Base-by-base conservation (phyloP, 2,329 filamentous ascomycete species). In the Tolypocladium pustulatum region DNA sequence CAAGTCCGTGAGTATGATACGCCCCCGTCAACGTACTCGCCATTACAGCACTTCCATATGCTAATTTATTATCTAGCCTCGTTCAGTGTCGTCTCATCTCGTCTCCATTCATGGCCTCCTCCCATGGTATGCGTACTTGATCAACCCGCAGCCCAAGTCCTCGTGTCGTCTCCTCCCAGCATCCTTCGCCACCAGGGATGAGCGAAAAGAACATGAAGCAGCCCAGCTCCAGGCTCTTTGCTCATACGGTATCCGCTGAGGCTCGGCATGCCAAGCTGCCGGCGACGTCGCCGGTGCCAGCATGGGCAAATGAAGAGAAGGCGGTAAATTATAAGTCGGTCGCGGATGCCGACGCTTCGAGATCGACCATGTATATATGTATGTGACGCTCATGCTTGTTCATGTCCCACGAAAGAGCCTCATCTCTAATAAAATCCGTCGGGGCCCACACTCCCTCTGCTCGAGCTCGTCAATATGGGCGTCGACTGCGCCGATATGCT, bases 401-500 rank as follows among this genome's bases (percentile, higher is more conserved):
- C 32, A 27, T 34, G 30, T 34, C 20, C 49, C 1, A 9, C 20
- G 17, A 34, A n/a, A n/a, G 27, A 12, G 49, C 15, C 22, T 20
- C 43, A 4, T 3, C 58, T 15, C 51, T 58, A 62, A n/a, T 60
- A 61, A 36, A 55, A 61, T 17, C 70, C 70, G 27, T 73, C 72
- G 15, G 51, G 41, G 15, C 66, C 67, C 27, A 63, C 57, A 46
- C 72, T 66, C 34, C 63, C 66, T 56, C 67, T 68, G 59, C 69
- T 71, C 22, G 70, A 72, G 6, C 60, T 59, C 57, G 68, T 66
- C 36, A 68, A 66, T 40, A 68, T 64, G 25, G 72, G 72, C 38
- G 71, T 73, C 55, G 71, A 71, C 63, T 72, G 69, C 38, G 71
- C 62, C 54, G 76, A 78, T 56, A 73, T 71, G 64, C 76, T 77